Base-by-base conservation (phyloP, 768 basidiomycete species). In the Boletellus sp. region DNA sequence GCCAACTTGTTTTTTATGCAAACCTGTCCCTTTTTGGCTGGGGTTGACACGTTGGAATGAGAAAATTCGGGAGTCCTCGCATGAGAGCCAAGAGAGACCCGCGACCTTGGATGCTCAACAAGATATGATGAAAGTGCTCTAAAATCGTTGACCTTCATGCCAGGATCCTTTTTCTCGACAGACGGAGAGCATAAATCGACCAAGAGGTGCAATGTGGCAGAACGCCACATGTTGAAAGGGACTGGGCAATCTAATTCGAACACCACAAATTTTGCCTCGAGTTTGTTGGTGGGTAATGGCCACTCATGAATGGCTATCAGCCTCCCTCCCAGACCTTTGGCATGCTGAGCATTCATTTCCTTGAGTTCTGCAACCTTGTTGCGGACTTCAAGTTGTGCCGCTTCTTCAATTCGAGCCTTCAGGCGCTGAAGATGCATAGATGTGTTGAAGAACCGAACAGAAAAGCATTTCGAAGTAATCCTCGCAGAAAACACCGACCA, bases 241-340 rank as follows among this genome's bases (percentile, higher is more conserved):
- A 39, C 15, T 22, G 46, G 46, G 22, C 46, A 47, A 31, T 38
- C 37, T 6, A 47, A 22, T 15, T 47, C 46, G 20, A 47, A 47
- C 28, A 47, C 37, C 10, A 39, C 20, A 0, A n/a, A 28, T 19
- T 22, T 28, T n/a, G 46, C 46, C 20, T 38, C 23, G 4, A 54
- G 9, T 1, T n/a, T 13, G 12, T 66, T 35, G 0, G 56, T 23
- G 0, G 79, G 75, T 15, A 80, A 55, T 0, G 77, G 78, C 76
- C 74, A 75, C 48, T 78, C 77, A 20, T 74, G 64, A 6, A 72
- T 54, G 0, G 36, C 13, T 20, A 46, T 28, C 36, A 37, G 3
- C 7, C 19, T 15, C 17, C 1, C 0, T 3, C 11, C 10, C 12
- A 4, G 6, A 9, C 7, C 5, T 19, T 7, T 3, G 6, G 11